A percentile compares a stretch with the other conserved stretches of the same genome.
These are phyloP conservation scores for Lumnitzera racemosa DNA, from an alignment of 345 rosid species.

Conservation along the genomic window DNA sequence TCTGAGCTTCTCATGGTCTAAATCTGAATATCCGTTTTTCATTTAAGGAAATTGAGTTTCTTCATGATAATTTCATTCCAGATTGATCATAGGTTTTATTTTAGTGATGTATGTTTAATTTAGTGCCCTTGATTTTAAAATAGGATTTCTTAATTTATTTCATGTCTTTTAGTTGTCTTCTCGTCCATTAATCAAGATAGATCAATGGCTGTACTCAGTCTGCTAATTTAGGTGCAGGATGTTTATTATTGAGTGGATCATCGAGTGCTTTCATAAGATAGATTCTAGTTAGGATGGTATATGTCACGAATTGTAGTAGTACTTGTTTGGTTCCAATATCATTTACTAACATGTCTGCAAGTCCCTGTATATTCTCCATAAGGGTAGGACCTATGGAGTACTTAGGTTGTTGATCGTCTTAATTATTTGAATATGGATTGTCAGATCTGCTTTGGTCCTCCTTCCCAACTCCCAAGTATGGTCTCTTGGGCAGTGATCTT, in stretches of 20 bases:
- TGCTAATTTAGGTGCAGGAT: not conserved
- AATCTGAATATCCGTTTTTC: too few species aligned
- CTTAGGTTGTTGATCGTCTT: too few species aligned
- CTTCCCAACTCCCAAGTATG: not conserved
- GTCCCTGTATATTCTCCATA: too few species aligned
- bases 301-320: too few species aligned
- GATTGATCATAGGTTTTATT: not conserved
- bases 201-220: not conserved
- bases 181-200: not conserved
- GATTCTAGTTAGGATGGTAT: too few species aligned
- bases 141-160: not conserved
- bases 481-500: slow-evolving; percentile 6
- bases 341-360: too few species aligned
- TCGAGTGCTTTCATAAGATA: too few species aligned
- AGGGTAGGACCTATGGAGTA: not conserved
- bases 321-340: too few species aligned
- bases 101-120: too few species aligned
- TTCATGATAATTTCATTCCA: not conserved
- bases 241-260: not conserved
- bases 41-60: too few species aligned
- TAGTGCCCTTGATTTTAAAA: too few species aligned
- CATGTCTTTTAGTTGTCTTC: not conserved
- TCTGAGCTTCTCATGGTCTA: too few species aligned
- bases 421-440: not conserved
- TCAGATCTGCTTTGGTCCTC: not conserved